Evolutionary conservation across 306 rosid species (phyloP).

Genomic region (Begonia peltatifolia): DNA sequence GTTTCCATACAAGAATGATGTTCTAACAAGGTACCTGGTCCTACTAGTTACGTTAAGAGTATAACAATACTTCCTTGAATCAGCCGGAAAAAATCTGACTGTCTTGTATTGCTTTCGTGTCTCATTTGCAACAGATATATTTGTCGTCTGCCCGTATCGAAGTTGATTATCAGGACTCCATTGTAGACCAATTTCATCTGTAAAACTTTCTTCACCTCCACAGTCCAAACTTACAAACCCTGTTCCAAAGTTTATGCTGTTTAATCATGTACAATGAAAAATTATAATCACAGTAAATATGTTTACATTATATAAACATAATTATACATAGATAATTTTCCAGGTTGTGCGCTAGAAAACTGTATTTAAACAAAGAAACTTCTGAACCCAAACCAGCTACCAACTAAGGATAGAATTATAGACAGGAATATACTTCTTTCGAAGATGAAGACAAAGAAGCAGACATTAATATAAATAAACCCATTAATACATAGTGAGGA

Average conservation of each 20-base stretch:
- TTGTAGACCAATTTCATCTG: constrained; percentile 59
- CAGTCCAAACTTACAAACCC: constrained; percentile 94
- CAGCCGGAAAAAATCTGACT: constrained; percentile 71
- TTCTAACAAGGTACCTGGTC: constrained; percentile 77
- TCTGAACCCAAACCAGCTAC: too few relatives aligned
- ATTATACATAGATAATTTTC: too few relatives aligned
- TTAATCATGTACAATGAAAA: too few relatives aligned
- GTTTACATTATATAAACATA: background rate
- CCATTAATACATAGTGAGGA: background rate
- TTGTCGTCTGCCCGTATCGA: constrained; percentile 39
- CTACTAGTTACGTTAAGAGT: constrained; percentile 57
- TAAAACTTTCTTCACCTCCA: constrained; percentile 60
- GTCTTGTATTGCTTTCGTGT: constrained; percentile 57
- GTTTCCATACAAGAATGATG: constrained; percentile 87
- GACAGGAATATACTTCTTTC: too few relatives aligned
- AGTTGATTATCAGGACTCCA: constrained; percentile 64
- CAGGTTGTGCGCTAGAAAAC: too few relatives aligned
- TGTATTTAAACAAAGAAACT: too few relatives aligned
- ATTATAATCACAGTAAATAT: background rate
- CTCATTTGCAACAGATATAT: constrained; percentile 52
- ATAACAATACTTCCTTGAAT: constrained; percentile 87
- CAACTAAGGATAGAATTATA: too few relatives aligned
- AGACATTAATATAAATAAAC: too few relatives aligned
- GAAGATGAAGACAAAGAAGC: too few relatives aligned
- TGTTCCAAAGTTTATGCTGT: constrained; percentile 13